Percentiles rank a stretch among this genome's conserved stretches.
These are phyloP conservation scores for Nicotiana tabacum DNA, from an alignment of 257 asterid species.

Conservation along the genomic window DNA sequence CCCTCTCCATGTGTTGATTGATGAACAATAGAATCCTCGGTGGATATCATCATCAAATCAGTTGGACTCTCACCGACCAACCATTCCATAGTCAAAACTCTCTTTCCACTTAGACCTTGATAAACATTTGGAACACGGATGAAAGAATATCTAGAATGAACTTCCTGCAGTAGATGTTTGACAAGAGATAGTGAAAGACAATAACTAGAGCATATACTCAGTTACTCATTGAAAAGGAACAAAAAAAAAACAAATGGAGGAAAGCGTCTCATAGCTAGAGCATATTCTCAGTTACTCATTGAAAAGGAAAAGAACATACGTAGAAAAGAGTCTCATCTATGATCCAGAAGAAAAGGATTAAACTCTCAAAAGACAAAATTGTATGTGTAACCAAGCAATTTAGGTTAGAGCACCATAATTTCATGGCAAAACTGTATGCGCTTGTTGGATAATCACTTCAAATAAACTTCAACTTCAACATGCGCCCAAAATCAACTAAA, in stretches of 20 bases:
- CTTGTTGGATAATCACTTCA: background rate
- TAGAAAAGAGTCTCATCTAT: background rate
- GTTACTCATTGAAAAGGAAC: background rate
- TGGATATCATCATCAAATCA: slow-evolving; percentile 49
- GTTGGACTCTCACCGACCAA: slow-evolving; percentile 88
- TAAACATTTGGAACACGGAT: slow-evolving; percentile 66
- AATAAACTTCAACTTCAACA: background rate
- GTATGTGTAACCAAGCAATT: background rate
- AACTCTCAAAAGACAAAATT: background rate
- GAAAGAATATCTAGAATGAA: slow-evolving; percentile 63
- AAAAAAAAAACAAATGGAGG: background rate
- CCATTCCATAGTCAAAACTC: slow-evolving; percentile 97
- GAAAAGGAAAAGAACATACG: background rate
- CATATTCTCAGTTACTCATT: background rate
- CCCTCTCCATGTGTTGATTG: slow-evolving; percentile 14
- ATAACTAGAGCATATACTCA: background rate
- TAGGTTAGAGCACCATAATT: background rate
- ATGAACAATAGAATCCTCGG: slow-evolving; percentile 41
- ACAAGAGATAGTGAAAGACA: background rate
- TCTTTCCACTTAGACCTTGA: slow-evolving; percentile 59
- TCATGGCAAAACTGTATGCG: background rate
- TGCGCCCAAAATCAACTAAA: background rate
- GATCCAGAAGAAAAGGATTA: background rate
- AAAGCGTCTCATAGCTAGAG: background rate
- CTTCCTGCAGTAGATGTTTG: slow-evolving; percentile 54